Base-by-base conservation (phyloP, 2,329 filamentous ascomycete genomes). In the Byssoonygena ceratinophila region DNA sequence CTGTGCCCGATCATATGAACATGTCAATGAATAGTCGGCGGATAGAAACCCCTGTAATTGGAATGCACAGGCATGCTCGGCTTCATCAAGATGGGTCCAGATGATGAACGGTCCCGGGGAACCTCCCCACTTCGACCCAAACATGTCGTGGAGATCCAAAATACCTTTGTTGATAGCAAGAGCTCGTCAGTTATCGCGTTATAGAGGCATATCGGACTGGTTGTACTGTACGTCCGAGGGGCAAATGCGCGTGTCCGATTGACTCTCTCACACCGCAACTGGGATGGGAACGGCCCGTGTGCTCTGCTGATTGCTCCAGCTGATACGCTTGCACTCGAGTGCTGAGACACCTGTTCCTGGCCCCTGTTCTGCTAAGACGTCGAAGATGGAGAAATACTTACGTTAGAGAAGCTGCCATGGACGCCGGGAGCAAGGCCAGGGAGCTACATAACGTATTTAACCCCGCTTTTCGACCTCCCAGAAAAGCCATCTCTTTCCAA, bases 391-490 rank as follows among this genome's bases (percentile, higher is more conserved):
- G 40, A 29, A 18, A n/a, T 18, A n/a, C n/a, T 27, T 25, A 27
- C 23, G 22, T 27, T 4, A 20, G 46, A 40, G 50, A 40, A 52
- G 23, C 50, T 40, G 41, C 31, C 14, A 31, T 32, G 29, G 29
- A 11, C 2, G 31, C 16, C 12, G 18, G 32, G 32, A n/a, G 32
- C n/a, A n/a, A n/a, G n/a, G n/a, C n/a, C n/a, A n/a, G n/a, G n/a
- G n/a, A n/a, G n/a, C n/a, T n/a, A n/a, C n/a, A n/a, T n/a, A 8
- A 18, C 2, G n/a, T 39, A 20, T 8, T 18, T 45, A 23, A 37
- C 50, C 50, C 40, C 50, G 50, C 50, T 46, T 46, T 37, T 31
- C 31, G 40, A 49, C 29, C 43, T 14, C 23, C 23, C 44, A 34
- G 8, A 3, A 4, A 31, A 22, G 47, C 27, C n/a, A 23, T 29